A percentile compares a stretch with the other conserved stretches of the same genome.
Evolutionary conservation across 2,329 filamentous ascomycete genomes (phyloP).

Genomic region (Xylariaceae sp.): DNA sequence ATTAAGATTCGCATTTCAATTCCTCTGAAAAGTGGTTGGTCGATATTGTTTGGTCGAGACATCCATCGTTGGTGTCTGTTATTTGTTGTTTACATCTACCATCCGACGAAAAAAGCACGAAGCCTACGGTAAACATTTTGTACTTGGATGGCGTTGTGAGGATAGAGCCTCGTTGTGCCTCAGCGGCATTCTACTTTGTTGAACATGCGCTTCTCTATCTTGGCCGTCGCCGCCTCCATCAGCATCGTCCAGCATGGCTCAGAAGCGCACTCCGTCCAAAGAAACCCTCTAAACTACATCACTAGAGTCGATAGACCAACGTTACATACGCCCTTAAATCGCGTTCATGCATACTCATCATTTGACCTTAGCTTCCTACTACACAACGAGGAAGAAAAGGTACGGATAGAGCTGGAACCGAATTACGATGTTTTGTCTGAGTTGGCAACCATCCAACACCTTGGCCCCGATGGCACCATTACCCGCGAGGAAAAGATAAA

Average conservation of each 20-base stretch:
- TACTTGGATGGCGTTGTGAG: conserved; percentile 38
- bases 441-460: conserved; percentile 74
- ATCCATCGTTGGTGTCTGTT: too few species aligned
- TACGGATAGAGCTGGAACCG: conserved; percentile 83
- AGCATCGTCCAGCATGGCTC: conserved; percentile 39
- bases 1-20: too few species aligned
- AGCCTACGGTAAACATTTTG: too few species aligned
- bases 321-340: conserved; percentile 79
- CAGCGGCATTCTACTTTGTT: conserved; percentile 27
- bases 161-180: conserved; percentile 30
- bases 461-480: conserved; percentile 74
- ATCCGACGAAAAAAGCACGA: too few species aligned
- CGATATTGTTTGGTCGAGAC: too few species aligned
- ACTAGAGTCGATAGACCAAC: conserved; percentile 74
- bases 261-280: conserved; percentile 71
- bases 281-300: conserved; percentile 79
- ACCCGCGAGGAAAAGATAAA: conserved; percentile 70
- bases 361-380: conserved; percentile 87
- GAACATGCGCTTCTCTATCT: conserved; percentile 41
- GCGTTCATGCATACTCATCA: conserved; percentile 77
- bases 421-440: conserved; percentile 88
- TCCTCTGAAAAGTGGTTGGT: too few species aligned
- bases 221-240: conserved; percentile 37
- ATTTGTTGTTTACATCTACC: too few species aligned
- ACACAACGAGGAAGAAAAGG: conserved; percentile 67